A percentile compares a stretch with the other conserved stretches of the same genome.
These are phyloP conservation scores for Babesia sp. DNA, from an alignment of 169 alveolate species.

Conservation along the genomic window DNA sequence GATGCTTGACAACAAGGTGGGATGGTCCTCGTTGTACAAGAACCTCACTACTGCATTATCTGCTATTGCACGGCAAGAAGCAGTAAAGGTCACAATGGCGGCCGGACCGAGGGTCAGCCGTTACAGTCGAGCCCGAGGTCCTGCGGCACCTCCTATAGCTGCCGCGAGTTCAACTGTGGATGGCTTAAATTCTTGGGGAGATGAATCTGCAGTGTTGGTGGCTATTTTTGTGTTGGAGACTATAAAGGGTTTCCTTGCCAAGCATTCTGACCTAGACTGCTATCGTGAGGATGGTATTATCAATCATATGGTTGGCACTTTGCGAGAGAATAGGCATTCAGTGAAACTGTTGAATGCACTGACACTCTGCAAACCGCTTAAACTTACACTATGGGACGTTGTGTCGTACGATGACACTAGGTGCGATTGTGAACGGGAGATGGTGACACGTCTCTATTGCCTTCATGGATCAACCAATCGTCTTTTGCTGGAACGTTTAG, in stretches of 20 bases:
- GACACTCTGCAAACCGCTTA: conserved; percentile 36
- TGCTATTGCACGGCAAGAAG: conserved; percentile 8
- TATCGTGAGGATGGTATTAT: conserved; percentile 26
- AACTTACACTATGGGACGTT: conserved; percentile 32
- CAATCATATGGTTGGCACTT: neutral
- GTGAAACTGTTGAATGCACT: conserved; percentile 16
- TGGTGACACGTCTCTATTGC: conserved; percentile 14
- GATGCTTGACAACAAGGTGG: conserved; percentile 2
- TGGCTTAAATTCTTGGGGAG: conserved; percentile 5
- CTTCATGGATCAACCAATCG: conserved; percentile 25
- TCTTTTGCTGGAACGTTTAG: neutral
- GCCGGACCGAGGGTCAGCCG: conserved; percentile 16
- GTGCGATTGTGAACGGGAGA: conserved; percentile 34
- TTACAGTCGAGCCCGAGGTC: neutral
- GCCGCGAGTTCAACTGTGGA: neutral
- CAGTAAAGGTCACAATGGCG: conserved; percentile 9
- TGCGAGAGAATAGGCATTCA: conserved; percentile 4
- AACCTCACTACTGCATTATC: neutral
- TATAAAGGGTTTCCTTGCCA: conserved; percentile 16
- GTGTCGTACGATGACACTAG: conserved; percentile 8
- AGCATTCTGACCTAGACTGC: conserved; percentile 32
- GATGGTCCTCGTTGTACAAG: conserved; percentile 7
- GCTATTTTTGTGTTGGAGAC: neutral
- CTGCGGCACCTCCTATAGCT: neutral
- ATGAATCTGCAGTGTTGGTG: conserved; percentile 22